Percentiles rank a stretch among this genome's conserved stretches.
Evolutionary conservation across 2,329 filamentous ascomycete species (phyloP).

Genomic region (Pseudocercospora crystallina): DNA sequence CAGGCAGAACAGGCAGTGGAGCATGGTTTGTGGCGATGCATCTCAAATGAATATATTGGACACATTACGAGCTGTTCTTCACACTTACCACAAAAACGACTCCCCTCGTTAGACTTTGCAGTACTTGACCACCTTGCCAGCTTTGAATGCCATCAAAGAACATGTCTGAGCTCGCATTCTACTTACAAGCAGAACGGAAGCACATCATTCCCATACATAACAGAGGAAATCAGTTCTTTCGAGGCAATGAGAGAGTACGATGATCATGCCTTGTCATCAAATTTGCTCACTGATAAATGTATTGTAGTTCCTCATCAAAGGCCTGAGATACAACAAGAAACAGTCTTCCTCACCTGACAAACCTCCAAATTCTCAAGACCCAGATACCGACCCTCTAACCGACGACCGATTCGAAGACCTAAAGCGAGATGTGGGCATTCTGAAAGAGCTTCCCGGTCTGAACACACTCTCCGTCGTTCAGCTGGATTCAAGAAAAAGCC

Average conservation of each 20-base stretch:
- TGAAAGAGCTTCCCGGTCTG: constrained; percentile 19
- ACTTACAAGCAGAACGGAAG: neutral
- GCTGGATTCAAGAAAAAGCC: constrained; percentile 12
- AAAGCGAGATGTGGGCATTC: constrained; percentile 17
- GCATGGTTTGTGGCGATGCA: too few relatives aligned
- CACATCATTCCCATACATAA: constrained; percentile 3
- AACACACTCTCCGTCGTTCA: constrained; percentile 21
- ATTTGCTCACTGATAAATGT: neutral
- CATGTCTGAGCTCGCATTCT: constrained; percentile 7
- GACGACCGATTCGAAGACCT: constrained; percentile 18
- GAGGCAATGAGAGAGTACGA: constrained; percentile 2
- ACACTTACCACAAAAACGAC: too few relatives aligned
- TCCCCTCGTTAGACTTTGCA: too few relatives aligned
- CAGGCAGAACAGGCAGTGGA: too few relatives aligned
- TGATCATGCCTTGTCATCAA: neutral
- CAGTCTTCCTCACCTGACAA: neutral
- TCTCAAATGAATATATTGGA: too few relatives aligned
- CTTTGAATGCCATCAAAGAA: neutral
- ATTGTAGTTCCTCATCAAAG: constrained; percentile 27
- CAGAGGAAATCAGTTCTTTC: constrained; percentile 4
- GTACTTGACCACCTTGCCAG: too few relatives aligned
- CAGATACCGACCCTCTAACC: constrained; percentile 15
- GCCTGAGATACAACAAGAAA: constrained; percentile 22
- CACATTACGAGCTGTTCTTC: too few relatives aligned
- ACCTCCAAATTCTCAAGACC: neutral